A percentile compares a stretch with the other conserved stretches of the same genome.
phyloP scores from a whole-genome alignment of 306 rosid species.

The Malus fusca region DNA sequence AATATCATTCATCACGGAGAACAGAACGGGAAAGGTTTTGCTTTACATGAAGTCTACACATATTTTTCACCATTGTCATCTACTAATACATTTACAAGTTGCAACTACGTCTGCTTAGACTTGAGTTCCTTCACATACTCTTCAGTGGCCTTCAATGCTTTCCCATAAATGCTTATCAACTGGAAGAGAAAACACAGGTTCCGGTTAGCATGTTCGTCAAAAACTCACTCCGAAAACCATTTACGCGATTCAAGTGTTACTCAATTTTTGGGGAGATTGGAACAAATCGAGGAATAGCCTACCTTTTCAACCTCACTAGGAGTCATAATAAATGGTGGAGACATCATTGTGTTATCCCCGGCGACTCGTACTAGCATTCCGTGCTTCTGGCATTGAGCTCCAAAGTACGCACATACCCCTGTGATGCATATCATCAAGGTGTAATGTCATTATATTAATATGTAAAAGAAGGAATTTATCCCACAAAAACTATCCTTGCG shows the following conservation, averaged over 20 bases:
- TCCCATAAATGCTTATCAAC: conserved; percentile 70
- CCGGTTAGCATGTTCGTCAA: neutral
- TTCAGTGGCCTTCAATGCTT: conserved; percentile 71
- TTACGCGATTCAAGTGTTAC: neutral
- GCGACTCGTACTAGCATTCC: conserved; percentile 82
- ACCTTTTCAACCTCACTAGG: conserved; percentile 77
- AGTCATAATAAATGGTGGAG: conserved; percentile 66
- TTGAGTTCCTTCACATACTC: conserved; percentile 74
- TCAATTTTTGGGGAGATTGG: neutral
- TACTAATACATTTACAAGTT: neutral
- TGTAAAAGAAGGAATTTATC: neutral
- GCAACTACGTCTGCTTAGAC: conserved; percentile 46
- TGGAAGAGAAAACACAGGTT: conserved; percentile 22
- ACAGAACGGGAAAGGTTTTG: conserved; percentile 1
- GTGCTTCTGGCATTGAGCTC: conserved; percentile 63
- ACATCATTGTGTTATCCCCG: conserved; percentile 84
- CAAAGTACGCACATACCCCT: conserved; percentile 78
- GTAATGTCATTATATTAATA: too few species aligned
- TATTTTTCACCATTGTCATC: conserved; percentile 12
- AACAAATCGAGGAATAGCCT: conserved; percentile 1
- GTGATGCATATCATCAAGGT: conserved; percentile 1
- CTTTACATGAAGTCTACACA: conserved; percentile 7
- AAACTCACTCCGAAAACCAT: neutral
- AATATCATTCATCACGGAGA: neutral
- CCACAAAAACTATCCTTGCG: neutral